Evolutionary conservation across 2,329 filamentous ascomycete species (phyloP).

Genomic region (Curvularia spicifera): DNA sequence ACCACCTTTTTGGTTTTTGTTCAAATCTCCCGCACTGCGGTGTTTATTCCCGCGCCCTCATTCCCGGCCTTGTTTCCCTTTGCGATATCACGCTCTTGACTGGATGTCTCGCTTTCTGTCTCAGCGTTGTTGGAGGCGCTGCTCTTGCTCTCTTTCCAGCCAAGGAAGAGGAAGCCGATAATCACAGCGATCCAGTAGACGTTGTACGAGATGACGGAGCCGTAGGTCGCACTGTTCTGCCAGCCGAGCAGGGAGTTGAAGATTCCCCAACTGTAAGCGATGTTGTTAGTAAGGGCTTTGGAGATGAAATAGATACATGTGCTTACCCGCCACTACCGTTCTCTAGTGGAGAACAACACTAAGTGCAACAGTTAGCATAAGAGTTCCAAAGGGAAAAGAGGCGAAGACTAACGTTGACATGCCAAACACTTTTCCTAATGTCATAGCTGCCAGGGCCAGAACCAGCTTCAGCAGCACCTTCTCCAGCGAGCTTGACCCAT

Average conservation of each 20-base stretch:
- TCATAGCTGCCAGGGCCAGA: slow-evolving; percentile 78
- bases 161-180: slow-evolving; percentile 66
- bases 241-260: slow-evolving; percentile 88
- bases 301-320: not conserved
- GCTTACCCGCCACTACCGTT: slow-evolving; percentile 66
- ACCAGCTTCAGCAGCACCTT: slow-evolving; percentile 67
- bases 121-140: slow-evolving; percentile 9
- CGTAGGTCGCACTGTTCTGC: slow-evolving; percentile 87
- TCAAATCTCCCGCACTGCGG: slow-evolving; percentile 25
- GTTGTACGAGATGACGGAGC: slow-evolving; percentile 86
- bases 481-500: slow-evolving; percentile 70
- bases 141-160: slow-evolving; percentile 66
- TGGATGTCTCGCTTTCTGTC: slow-evolving; percentile 24
- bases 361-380: slow-evolving; percentile 6
- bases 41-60: slow-evolving; percentile 21
- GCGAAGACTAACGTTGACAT: slow-evolving; percentile 69
- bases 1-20: slow-evolving; percentile 1
- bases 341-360: slow-evolving; percentile 78
- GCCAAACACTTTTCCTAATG: slow-evolving; percentile 79
- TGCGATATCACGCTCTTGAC: slow-evolving; percentile 19
- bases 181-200: slow-evolving; percentile 83
- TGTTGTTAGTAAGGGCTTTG: slow-evolving; percentile 1
- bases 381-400: not conserved
- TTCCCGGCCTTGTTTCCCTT: slow-evolving; percentile 24
- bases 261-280: slow-evolving; percentile 72